Conservation (phyloP, 2,329 filamentous ascomycete species). For the Hymenotorrendiella dingleyae region DNA sequence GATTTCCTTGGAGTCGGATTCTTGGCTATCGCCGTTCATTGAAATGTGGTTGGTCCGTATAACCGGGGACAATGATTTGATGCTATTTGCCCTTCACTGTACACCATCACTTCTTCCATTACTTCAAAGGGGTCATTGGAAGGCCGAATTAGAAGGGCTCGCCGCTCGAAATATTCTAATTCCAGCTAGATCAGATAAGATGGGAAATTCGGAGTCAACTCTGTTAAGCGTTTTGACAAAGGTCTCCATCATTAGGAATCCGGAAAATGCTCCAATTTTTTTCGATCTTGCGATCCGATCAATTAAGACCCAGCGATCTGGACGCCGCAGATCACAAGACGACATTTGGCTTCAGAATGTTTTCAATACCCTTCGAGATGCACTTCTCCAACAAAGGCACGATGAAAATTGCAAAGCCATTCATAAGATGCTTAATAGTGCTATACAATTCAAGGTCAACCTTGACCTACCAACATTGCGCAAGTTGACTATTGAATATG, state of each 20-base stretch:
- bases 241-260: constrained; percentile 20
- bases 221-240: constrained; percentile 23
- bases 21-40: constrained; percentile 27
- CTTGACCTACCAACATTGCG: constrained; percentile 32
- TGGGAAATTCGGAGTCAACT: constrained; percentile 12
- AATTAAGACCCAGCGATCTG: constrained; percentile 36
- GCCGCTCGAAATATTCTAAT: constrained; percentile 32
- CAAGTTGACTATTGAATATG: constrained; percentile 28
- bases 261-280: constrained; percentile 36
- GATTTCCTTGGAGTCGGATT: neutral
- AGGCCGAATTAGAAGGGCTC: constrained; percentile 26
- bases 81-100: constrained; percentile 29
- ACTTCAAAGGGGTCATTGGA: constrained; percentile 21
- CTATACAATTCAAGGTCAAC: constrained; percentile 30
- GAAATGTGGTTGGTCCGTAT: constrained; percentile 26
- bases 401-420: constrained; percentile 24
- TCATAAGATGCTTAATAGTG: constrained; percentile 30
- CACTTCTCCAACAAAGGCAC: constrained; percentile 17
- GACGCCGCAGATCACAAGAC: constrained; percentile 39
- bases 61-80: constrained; percentile 17
- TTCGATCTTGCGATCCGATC: constrained; percentile 41
- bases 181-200: constrained; percentile 24
- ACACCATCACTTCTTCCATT: constrained; percentile 26
- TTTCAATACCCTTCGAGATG: constrained; percentile 32
- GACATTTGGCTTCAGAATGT: constrained; percentile 43